These are phyloP conservation scores for Calonectria pteridis DNA, from an alignment of 2,329 filamentous ascomycete species.

Conservation along the genomic window DNA sequence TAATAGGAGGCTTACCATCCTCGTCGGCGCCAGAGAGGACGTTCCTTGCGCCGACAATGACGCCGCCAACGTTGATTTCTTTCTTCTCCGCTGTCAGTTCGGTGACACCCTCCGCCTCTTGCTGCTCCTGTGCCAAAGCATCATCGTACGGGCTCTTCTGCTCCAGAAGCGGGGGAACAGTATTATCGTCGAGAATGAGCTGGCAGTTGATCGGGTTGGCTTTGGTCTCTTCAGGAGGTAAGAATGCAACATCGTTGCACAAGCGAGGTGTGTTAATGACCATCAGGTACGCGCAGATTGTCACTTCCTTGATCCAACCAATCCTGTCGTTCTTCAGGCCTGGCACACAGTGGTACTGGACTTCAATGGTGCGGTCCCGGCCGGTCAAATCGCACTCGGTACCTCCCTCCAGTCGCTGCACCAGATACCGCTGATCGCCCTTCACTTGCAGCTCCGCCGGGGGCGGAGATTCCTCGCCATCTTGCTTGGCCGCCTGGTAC, in stretches of 20 bases:
- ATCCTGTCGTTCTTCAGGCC: slow-evolving; percentile 81
- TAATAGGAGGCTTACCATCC: slow-evolving; percentile 60
- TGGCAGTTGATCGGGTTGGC: slow-evolving; percentile 83
- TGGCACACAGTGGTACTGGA: slow-evolving; percentile 85
- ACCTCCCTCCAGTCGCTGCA: slow-evolving; percentile 83
- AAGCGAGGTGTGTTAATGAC: slow-evolving; percentile 89
- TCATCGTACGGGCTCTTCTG: slow-evolving; percentile 49
- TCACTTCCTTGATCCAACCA: slow-evolving; percentile 92
- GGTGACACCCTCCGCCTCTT: slow-evolving; percentile 23
- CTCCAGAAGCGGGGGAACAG: slow-evolving; percentile 55
- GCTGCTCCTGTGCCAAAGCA: slow-evolving; percentile 37
- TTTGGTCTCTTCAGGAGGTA: slow-evolving; percentile 81
- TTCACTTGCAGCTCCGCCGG: slow-evolving; percentile 81
- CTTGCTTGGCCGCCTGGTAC: slow-evolving; percentile 37
- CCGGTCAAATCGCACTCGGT: slow-evolving; percentile 90
- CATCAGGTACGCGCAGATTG: slow-evolving; percentile 94
- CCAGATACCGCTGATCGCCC: slow-evolving; percentile 86
- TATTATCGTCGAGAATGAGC: slow-evolving; percentile 69
- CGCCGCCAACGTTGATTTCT: slow-evolving; percentile 63
- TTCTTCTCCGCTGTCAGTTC: slow-evolving; percentile 49
- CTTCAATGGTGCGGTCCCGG: slow-evolving; percentile 83
- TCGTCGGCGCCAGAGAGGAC: slow-evolving; percentile 61
- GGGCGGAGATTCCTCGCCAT: slow-evolving; percentile 46
- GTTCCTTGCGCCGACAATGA: slow-evolving; percentile 64
- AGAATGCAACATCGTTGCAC: slow-evolving; percentile 88